Base-by-base conservation (phyloP, 2,329 filamentous ascomycete species). In the Epichloe gansuensis region DNA sequence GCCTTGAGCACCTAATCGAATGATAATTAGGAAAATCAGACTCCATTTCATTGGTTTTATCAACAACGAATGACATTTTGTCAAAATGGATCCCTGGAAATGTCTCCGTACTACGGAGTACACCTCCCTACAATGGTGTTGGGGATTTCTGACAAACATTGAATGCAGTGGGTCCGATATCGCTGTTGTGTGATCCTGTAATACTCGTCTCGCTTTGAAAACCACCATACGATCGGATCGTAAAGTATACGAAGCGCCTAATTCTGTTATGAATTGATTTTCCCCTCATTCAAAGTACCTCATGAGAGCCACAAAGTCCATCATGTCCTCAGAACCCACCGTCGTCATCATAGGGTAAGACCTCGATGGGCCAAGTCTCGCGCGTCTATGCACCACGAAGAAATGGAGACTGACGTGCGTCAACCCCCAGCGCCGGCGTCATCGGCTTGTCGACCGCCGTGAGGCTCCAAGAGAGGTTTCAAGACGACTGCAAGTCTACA, bases 361-460 rank as follows among this genome's bases (percentile, higher is more conserved):
- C 46, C 21, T 13, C 13, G 15, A 46, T 31, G 1, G 28, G 1
- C 3, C 28, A 31, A 11, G 8, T 31, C 28, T 3, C 28, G 28
- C 28, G 8, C 28, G 28, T 31, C 4, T n/a, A 31, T 31, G 8
- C 28, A 31, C 28, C 28, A 31, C 28, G 28, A 9, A 31, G 28
- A 9, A 31, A 31, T 15, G 17, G 5, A 17, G 21, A 23, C 54
- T 54, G 41, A 54, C 45, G 21, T 5, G n/a, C 21, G 8, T 8
- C 5, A 17, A 31, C 3, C 21, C 8, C 0, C 44, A 80, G 77
- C 48, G 76, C 76, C 57, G 77, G 77, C 21, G 70, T 80, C 38
- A 75, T 74, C 43, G 77, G 77, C 52, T 67, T 80, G 17, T 74
- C 72, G 55, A 65, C 67, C 43, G 76, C 76, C 46, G 60, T 78